A percentile compares a stretch with the other conserved stretches of the same genome.
Conservation (phyloP, 1,139 yeast genomes). For the Wickerhamomyces sp. region DNA sequence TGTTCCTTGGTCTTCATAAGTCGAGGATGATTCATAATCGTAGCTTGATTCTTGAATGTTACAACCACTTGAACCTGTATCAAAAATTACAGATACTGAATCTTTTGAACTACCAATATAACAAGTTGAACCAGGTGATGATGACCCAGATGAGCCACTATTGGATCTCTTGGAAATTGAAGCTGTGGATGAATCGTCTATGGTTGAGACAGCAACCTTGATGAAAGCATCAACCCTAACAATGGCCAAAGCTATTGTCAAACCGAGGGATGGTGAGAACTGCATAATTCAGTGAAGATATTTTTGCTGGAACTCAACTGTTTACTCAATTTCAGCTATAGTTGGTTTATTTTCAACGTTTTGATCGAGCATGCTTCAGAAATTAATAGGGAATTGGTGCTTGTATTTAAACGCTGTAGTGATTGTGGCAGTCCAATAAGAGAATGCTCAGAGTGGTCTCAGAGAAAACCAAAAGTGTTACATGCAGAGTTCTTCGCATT, state of each 20-base stretch:
- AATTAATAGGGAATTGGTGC: too few species aligned
- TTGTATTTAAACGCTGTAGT: too few species aligned
- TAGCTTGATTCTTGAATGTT: not conserved
- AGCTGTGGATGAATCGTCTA: not conserved
- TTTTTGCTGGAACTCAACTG: too few species aligned
- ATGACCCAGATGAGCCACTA: not conserved
- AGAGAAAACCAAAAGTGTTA: too few species aligned
- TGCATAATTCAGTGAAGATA: not conserved
- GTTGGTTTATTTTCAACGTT: too few species aligned
- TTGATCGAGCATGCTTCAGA: too few species aligned
- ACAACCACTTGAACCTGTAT: slow-evolving; percentile 1
- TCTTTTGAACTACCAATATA: not conserved
- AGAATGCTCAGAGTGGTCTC: too few species aligned
- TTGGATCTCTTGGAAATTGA: not conserved
- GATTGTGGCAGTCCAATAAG: too few species aligned
- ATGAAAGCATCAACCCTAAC: not conserved
- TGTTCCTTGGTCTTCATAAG: not conserved
- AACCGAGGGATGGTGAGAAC: not conserved
- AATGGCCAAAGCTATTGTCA: not conserved
- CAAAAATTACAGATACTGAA: not conserved
- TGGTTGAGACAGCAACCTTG: slow-evolving; percentile 1
- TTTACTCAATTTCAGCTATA: too few species aligned
- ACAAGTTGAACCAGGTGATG: not conserved
- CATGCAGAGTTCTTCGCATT: too few species aligned
- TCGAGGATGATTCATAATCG: not conserved